Percentiles rank a stretch among this genome's conserved stretches.
These are phyloP conservation scores for Rhizopogon sp. DNA, from an alignment of 768 basidiomycete genomes.

Conservation along the genomic window DNA sequence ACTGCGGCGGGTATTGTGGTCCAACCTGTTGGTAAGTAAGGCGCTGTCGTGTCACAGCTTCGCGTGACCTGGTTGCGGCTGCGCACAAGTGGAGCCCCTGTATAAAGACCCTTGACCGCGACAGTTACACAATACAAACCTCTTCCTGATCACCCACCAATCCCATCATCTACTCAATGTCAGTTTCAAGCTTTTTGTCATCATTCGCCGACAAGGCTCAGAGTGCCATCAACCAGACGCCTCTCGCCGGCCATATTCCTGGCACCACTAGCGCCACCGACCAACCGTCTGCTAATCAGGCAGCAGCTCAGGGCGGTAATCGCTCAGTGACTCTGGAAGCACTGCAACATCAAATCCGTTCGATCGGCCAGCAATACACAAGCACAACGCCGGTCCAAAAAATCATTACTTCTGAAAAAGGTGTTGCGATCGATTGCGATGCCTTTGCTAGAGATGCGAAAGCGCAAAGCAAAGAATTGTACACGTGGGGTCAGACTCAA, in stretches of 20 bases:
- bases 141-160: conserved; percentile 2
- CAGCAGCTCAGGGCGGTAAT: conserved; percentile 33
- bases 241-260: conserved; percentile 55
- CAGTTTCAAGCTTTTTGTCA: conserved; percentile 57
- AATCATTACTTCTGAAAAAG: conserved; percentile 75
- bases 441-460: conserved; percentile 60
- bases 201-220: conserved; percentile 76
- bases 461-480: conserved; percentile 78
- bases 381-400: conserved; percentile 66
- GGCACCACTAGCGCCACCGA: conserved; percentile 32
- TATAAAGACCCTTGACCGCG: conserved; percentile 16
- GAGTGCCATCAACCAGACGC: conserved; percentile 57
- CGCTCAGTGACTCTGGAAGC: conserved; percentile 56
- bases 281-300: conserved; percentile 39
- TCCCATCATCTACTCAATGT: conserved; percentile 34
- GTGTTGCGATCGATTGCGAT: conserved; percentile 72
- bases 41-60: not conserved
- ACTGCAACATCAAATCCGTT: conserved; percentile 68
- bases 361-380: conserved; percentile 72
- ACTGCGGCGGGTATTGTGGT: not conserved
- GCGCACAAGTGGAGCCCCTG: conserved; percentile 4
- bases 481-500: conserved; percentile 77
- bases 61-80: conserved; percentile 4
- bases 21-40: not conserved
- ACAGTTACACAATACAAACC: not conserved